Evolutionary conservation across 495 filamentous ascomycete genomes (phyloP).

Genomic region (Chaetomidium leptoderma): DNA sequence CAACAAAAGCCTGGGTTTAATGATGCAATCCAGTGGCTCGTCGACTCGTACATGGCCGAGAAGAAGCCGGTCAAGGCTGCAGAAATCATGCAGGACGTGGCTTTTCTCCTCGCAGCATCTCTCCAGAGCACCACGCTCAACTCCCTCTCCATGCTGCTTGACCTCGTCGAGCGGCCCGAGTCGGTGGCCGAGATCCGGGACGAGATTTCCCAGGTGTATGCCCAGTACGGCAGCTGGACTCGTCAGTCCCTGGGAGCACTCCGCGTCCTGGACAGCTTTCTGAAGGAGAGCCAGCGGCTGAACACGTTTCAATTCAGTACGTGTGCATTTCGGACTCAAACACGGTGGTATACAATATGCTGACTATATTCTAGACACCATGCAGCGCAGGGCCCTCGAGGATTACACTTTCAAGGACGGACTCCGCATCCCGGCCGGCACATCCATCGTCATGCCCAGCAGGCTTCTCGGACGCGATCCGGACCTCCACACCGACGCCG

Average conservation of each 20-base stretch:
- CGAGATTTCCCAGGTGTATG: slow-evolving; percentile 11
- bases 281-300: not conserved
- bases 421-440: no score
- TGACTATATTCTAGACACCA: no score
- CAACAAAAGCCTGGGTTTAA: not conserved
- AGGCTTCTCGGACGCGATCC: no score
- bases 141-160: slow-evolving; percentile 10
- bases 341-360: no score
- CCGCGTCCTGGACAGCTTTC: not conserved
- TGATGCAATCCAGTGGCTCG: slow-evolving; percentile 12
- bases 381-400: no score
- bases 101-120: slow-evolving; percentile 12
- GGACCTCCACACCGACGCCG: no score
- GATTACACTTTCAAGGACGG: no score
- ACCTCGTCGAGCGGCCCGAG: slow-evolving; percentile 13
- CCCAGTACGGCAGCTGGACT: slow-evolving; percentile 7
- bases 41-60: slow-evolving; percentile 9
- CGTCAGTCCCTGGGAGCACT: not conserved
- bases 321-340: no score
- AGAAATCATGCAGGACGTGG: slow-evolving; percentile 9
- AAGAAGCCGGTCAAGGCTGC: slow-evolving; percentile 1
- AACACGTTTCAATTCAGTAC: not conserved
- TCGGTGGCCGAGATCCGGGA: not conserved
- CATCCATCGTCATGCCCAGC: no score
- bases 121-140: slow-evolving; percentile 16